Evolutionary conservation across 176 grass and related monocot genomes (phyloP).

Genomic region (Triticum urartu): DNA sequence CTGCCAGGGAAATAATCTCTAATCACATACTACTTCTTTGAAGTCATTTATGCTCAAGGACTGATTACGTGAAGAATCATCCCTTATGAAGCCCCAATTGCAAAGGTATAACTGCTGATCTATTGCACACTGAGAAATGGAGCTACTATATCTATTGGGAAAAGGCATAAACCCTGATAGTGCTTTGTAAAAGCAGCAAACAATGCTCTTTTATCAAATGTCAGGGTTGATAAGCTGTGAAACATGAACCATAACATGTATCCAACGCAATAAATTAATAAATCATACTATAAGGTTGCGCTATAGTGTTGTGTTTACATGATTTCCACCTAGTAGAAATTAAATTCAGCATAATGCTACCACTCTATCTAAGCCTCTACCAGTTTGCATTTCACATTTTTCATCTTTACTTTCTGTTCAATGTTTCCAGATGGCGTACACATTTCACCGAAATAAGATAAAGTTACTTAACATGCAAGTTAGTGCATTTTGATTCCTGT

Average conservation of each 20-base stretch:
- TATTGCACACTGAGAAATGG: background rate
- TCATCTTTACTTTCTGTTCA: background rate
- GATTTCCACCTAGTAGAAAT: background rate
- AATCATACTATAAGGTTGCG: slow-evolving; percentile 3
- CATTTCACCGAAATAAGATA: slow-evolving; percentile 6
- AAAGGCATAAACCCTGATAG: background rate
- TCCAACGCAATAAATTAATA: background rate
- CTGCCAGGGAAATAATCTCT: background rate
- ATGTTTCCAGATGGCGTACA: background rate
- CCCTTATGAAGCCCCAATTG: background rate
- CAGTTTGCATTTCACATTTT: background rate
- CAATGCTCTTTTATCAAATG: background rate
- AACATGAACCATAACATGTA: slow-evolving; percentile 1
- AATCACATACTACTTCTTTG: background rate
- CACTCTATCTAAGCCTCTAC: background rate
- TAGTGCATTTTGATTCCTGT: background rate
- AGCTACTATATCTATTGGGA: background rate
- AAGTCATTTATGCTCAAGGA: background rate
- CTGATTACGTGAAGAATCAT: background rate
- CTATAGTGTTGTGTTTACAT: background rate
- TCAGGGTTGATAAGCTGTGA: slow-evolving; percentile 4
- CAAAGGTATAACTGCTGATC: background rate
- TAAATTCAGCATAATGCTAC: background rate
- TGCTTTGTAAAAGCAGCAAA: background rate
- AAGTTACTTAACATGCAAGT: background rate